phyloP scores from a whole-genome alignment of 768 basidiomycete genomes.

The Mycena pura region DNA sequence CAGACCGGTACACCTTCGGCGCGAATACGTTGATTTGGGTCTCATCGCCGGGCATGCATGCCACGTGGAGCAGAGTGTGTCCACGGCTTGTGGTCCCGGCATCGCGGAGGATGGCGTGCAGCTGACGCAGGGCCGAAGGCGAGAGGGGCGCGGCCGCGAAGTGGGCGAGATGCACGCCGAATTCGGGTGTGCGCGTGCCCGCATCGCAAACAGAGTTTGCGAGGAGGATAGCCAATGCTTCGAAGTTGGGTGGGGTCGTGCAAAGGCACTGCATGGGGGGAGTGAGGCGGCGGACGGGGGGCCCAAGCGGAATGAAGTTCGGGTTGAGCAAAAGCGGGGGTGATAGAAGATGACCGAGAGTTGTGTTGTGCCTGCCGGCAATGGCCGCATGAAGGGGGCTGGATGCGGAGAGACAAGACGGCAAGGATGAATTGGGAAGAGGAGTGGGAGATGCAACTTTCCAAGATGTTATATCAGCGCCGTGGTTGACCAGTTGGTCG shows the following conservation, averaged over 20 bases:
- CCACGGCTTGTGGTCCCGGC: background rate
- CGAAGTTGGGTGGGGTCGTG: conserved; percentile 4
- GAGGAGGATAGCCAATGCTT: background rate
- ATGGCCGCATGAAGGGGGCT: conserved; percentile 12
- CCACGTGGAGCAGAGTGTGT: conserved; percentile 4
- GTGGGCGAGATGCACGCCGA: background rate
- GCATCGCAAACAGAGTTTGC: background rate
- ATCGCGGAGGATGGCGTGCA: background rate
- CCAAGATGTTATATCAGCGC: conserved; percentile 7
- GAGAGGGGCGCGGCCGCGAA: conserved; percentile 6
- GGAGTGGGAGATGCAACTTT: background rate
- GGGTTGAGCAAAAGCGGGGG: conserved; percentile 5
- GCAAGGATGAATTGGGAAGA: background rate
- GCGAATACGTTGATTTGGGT: conserved; percentile 9
- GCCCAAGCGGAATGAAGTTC: background rate
- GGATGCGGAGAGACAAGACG: conserved; percentile 4
- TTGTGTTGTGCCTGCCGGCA: background rate
- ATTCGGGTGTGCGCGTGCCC: background rate
- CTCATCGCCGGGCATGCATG: conserved; percentile 2
- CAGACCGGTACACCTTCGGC: background rate
- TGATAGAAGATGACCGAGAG: background rate
- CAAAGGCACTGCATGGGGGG: conserved; percentile 6
- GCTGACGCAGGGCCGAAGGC: background rate
- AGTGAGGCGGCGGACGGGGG: conserved; percentile 6
- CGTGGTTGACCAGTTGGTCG: background rate